Evolutionary conservation across 768 basidiomycete species (phyloP).

Genomic region (Rhodotorula diobovata): DNA sequence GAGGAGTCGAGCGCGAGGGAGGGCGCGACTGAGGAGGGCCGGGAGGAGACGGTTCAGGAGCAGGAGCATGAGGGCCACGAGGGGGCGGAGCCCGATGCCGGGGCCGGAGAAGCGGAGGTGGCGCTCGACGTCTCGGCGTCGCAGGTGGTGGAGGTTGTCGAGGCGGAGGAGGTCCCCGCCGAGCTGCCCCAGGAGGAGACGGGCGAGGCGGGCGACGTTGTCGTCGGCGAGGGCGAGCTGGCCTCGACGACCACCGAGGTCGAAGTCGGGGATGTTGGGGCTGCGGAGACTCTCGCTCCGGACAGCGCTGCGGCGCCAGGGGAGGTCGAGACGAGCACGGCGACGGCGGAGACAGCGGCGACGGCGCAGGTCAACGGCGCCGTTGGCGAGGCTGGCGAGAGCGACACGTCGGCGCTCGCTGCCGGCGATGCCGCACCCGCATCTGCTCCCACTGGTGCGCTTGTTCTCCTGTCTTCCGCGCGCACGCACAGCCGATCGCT

Average conservation of each 20-base stretch:
- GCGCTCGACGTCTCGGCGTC: too few species aligned
- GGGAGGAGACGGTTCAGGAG: background rate
- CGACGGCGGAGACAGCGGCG: background rate
- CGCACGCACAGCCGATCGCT: background rate
- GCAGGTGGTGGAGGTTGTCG: too few species aligned
- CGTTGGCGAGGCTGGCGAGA: background rate
- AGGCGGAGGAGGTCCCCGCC: background rate
- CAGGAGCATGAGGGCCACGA: background rate
- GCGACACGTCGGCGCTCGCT: background rate
- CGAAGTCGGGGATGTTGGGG: too few species aligned
- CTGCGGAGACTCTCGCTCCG: too few species aligned
- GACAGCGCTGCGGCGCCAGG: too few species aligned
- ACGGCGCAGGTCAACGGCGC: background rate
- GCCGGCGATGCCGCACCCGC: background rate
- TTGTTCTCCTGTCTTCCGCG: background rate
- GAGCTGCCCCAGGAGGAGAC: background rate
- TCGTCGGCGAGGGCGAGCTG: background rate
- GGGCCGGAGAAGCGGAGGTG: too few species aligned
- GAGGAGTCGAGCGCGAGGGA: background rate
- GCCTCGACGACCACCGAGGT: background rate
- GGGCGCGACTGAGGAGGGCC: slow-evolving; percentile 8
- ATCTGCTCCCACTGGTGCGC: background rate
- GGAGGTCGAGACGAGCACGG: background rate
- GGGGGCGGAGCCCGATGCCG: too few species aligned
- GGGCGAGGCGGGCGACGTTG: background rate